A percentile compares a stretch with the other conserved stretches of the same genome.
phyloP scores from a whole-genome alignment of 805 yeast species.

The Saturnispora dispora region DNA sequence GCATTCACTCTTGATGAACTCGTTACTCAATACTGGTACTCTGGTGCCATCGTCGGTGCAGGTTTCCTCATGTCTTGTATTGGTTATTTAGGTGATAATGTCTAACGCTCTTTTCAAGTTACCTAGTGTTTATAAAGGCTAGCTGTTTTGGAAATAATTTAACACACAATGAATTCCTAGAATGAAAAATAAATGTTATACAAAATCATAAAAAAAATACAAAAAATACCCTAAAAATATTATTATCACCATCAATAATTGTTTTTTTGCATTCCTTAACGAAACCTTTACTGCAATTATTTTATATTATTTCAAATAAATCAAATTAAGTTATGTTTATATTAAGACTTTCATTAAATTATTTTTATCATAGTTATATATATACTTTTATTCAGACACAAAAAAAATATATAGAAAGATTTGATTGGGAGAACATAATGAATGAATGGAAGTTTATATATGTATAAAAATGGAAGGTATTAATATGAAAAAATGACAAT shows the following conservation, averaged over 20 bases:
- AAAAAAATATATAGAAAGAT: too few relatives aligned
- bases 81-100: conserved; percentile 50
- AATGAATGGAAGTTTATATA: not conserved
- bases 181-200: not conserved
- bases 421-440: too few relatives aligned
- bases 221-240: not conserved
- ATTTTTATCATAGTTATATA: too few relatives aligned
- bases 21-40: conserved; percentile 31
- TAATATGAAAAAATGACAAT: not conserved
- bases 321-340: not conserved
- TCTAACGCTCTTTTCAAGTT: conserved; percentile 5
- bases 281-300: not conserved
- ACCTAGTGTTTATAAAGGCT: not conserved
- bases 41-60: conserved; percentile 34
- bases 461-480: not conserved
- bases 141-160: not conserved
- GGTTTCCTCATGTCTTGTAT: conserved; percentile 42
- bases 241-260: not conserved
- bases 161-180: not conserved
- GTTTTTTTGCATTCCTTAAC: not conserved
- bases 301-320: not conserved
- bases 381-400: not conserved
- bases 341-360: too few relatives aligned
- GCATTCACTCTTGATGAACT: conserved; percentile 27
- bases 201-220: not conserved